Evolutionary conservation across 768 basidiomycete genomes (phyloP).

Genomic region (Boletus rubropictus): DNA sequence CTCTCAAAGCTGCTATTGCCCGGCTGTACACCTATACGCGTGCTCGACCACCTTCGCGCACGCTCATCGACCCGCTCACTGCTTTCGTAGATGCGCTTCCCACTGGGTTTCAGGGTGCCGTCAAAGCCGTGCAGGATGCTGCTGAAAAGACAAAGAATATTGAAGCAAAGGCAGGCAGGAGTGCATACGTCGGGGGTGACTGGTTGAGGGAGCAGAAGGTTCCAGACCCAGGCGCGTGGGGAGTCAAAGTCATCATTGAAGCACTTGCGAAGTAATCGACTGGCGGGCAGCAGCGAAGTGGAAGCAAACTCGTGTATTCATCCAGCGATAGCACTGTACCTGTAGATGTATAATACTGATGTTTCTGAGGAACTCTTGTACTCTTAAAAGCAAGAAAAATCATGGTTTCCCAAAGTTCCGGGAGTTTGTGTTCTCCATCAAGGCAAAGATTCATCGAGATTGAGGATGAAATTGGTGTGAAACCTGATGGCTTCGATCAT

Average conservation of each 20-base stretch:
- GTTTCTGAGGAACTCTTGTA: not conserved
- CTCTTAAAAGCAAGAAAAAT: not conserved
- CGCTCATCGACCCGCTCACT: constrained; percentile 85
- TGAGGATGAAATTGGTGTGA: constrained; percentile 58
- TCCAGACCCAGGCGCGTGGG: constrained; percentile 91
- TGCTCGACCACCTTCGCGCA: constrained; percentile 84
- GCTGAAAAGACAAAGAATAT: constrained; percentile 71
- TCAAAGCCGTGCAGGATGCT: constrained; percentile 54
- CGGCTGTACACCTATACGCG: constrained; percentile 79
- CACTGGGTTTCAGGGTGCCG: constrained; percentile 44
- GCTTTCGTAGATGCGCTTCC: constrained; percentile 53
- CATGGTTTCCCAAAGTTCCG: not conserved
- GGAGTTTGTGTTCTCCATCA: not conserved
- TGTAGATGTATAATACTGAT: not conserved
- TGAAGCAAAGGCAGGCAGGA: constrained; percentile 82
- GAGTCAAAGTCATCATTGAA: constrained; percentile 70
- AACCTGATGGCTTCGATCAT: constrained; percentile 65
- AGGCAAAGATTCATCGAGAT: constrained; percentile 49
- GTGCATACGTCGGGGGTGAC: constrained; percentile 76
- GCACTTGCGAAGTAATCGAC: constrained; percentile 32
- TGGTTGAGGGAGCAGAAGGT: constrained; percentile 56
- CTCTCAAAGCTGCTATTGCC: constrained; percentile 51
- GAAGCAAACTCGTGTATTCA: not conserved
- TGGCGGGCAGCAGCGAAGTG: not conserved
- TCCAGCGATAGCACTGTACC: not conserved